Evolutionary conservation across 305 asterid species (phyloP), one percentile per base, ranked within the genome.

Genomic region (Fraxinus albicans): DNA sequence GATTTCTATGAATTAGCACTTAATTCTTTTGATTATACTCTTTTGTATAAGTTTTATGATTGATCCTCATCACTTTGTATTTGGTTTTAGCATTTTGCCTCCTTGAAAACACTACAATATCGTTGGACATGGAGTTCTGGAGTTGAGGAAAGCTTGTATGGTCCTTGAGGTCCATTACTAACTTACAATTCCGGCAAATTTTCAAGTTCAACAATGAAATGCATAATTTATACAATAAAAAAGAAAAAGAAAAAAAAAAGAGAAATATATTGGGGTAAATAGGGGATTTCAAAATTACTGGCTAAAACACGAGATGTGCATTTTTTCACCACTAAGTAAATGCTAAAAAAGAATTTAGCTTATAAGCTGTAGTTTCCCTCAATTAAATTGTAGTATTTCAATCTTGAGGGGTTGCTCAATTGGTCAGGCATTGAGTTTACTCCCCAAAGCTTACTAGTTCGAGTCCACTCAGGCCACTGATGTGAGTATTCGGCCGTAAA

Each of bases 21-120:
- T 65, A 15, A 15, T 77, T 15, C 5, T 72, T 6, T 73, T n/a
- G 65, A 83, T 83, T 79, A 38, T 69, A 60, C 79, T 77, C 85
- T 78, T 60, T 69, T 33, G 2, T 38, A 3, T 13, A 69, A 15
- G 27, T 25, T 77, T 63, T 80, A 6, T 53, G 80, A 76, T 80
- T 36, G 65, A 8, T 86, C 10, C 53, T 38, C 55, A 25, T 38
- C 69, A 70, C 15, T 17, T 77, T 19, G 1, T 12, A 17, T 60
- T 55, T 83, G 65, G 31, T 15, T 58, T 33, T 70, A 53, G 53
- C 23, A 72, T 79, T 34, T 8, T 69, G 34, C 60, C 21, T 17
- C 12, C 36, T n/a, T 73, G 73, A 47, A 70, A 72, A 74, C 15
- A 12, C 3, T 78, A n/a, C 19, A 10, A 34, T 15, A 1, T 78